These are phyloP conservation scores for Nemania serpens DNA, from an alignment of 2,329 filamentous ascomycete species.

Conservation along the genomic window DNA sequence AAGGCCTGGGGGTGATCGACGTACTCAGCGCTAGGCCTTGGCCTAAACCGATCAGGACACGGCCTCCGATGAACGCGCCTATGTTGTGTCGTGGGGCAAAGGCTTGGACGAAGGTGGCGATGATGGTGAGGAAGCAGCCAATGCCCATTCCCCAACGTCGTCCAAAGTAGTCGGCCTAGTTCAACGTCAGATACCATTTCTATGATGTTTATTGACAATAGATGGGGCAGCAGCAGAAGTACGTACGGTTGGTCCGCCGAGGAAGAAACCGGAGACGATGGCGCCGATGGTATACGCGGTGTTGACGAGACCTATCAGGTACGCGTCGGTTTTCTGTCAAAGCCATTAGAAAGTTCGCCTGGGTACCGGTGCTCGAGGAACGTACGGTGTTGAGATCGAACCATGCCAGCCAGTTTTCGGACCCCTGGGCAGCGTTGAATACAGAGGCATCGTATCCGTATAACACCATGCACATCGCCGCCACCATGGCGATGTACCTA, in stretches of 20 bases:
- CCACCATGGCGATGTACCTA: constrained; percentile 71
- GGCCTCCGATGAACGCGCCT: constrained; percentile 69
- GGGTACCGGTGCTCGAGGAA: not conserved
- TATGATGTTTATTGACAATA: not conserved
- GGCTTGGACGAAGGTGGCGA: constrained; percentile 71
- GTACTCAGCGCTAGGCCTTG: constrained; percentile 68
- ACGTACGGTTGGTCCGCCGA: constrained; percentile 63
- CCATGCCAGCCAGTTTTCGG: constrained; percentile 67
- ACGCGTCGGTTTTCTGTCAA: constrained; percentile 46
- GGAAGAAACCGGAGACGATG: constrained; percentile 71
- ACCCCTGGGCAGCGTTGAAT: constrained; percentile 73
- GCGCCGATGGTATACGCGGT: constrained; percentile 73
- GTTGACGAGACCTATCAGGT: constrained; percentile 60
- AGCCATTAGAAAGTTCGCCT: not conserved
- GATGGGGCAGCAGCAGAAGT: not conserved
- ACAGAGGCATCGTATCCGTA: constrained; percentile 77
- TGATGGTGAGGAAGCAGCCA: constrained; percentile 67
- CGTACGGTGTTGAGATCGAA: constrained; percentile 56
- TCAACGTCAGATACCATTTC: constrained; percentile 1
- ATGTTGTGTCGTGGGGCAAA: constrained; percentile 65
- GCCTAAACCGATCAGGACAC: constrained; percentile 71
- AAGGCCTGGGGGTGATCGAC: constrained; percentile 3
- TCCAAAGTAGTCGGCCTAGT: constrained; percentile 60
- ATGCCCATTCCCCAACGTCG: constrained; percentile 68
- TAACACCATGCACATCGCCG: constrained; percentile 74